Conservation (phyloP, 2,329 filamentous ascomycete species). For the Ophiostoma angusticollis region DNA sequence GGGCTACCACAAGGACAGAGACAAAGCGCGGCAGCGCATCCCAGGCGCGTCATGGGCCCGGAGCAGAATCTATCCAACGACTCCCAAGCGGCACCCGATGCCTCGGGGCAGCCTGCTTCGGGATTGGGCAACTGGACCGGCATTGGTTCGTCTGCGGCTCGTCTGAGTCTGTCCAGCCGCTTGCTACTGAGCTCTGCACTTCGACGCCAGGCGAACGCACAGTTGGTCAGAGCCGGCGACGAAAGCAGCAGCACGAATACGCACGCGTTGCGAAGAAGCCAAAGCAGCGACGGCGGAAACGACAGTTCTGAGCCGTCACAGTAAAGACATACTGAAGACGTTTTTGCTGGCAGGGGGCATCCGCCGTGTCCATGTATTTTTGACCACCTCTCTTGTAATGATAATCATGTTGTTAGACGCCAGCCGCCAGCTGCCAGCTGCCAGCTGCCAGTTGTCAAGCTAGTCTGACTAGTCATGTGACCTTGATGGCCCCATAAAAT, state of each 20-base stretch:
- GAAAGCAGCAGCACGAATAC: not conserved
- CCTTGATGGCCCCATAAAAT: not conserved
- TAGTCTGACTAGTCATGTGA: not conserved
- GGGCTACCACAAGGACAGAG: not conserved
- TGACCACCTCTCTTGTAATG: too few species aligned
- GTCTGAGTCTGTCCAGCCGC: conserved; percentile 37
- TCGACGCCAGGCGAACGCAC: not conserved
- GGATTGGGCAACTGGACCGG: not conserved
- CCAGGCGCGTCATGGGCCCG: not conserved
- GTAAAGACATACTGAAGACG: too few species aligned
- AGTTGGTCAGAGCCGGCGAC: not conserved
- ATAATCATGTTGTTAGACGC: not conserved
- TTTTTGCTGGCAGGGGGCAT: too few species aligned
- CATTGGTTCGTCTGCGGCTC: conserved; percentile 27
- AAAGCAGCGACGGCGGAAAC: not conserved
- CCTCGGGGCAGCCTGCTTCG: not conserved
- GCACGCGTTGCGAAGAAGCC: too few species aligned
- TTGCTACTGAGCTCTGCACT: conserved; percentile 17
- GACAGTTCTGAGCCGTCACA: not conserved
- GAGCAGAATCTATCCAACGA: not conserved
- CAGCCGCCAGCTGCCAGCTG: not conserved
- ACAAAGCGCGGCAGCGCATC: not conserved
- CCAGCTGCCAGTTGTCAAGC: not conserved
- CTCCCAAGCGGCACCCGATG: too few species aligned
- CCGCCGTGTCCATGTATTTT: too few species aligned